These are phyloP conservation scores for Fusarium transvaalense DNA, from an alignment of 2,329 filamentous ascomycete species.

Conservation along the genomic window DNA sequence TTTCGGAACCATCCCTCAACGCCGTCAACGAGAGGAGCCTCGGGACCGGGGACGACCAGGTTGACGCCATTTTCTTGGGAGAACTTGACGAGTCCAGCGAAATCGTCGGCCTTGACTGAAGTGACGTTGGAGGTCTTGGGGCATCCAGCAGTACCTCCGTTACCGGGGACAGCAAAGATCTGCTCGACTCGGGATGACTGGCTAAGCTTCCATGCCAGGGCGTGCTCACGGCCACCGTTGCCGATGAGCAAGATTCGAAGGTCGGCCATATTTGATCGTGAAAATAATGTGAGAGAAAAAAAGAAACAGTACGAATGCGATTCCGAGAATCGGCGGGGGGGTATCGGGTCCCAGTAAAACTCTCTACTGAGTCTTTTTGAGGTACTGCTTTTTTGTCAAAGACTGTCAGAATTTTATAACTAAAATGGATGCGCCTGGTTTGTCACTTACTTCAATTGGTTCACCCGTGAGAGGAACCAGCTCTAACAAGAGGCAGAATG, in stretches of 20 bases:
- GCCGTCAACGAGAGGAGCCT: slow-evolving; percentile 92
- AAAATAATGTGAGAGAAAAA: slow-evolving; percentile 10
- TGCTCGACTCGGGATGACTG: slow-evolving; percentile 83
- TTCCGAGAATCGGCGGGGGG: slow-evolving; percentile 36
- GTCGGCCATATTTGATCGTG: slow-evolving; percentile 48
- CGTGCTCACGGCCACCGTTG: slow-evolving; percentile 94
- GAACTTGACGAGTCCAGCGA: slow-evolving; percentile 79
- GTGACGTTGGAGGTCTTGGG: slow-evolving; percentile 80
- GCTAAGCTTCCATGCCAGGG: slow-evolving; percentile 91
- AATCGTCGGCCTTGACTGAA: slow-evolving; percentile 79
- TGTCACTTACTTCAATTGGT: slow-evolving; percentile 30
- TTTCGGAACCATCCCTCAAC: slow-evolving; percentile 84
- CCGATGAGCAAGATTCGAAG: slow-evolving; percentile 87
- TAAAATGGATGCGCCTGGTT: not conserved
- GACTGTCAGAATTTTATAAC: not conserved
- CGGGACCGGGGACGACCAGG: slow-evolving; percentile 89
- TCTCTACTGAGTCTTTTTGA: slow-evolving; percentile 14
- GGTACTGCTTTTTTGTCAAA: slow-evolving; percentile 10
- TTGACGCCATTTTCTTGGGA: slow-evolving; percentile 80
- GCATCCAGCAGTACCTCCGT: slow-evolving; percentile 83
- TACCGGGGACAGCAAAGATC: slow-evolving; percentile 80
- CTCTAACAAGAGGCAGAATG: slow-evolving; percentile 32
- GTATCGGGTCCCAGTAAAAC: slow-evolving; percentile 24
- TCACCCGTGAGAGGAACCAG: slow-evolving; percentile 41
- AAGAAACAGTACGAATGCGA: slow-evolving; percentile 27